Conservation (phyloP, 139 green algal species). For the Parachlorella kessleri region DNA sequence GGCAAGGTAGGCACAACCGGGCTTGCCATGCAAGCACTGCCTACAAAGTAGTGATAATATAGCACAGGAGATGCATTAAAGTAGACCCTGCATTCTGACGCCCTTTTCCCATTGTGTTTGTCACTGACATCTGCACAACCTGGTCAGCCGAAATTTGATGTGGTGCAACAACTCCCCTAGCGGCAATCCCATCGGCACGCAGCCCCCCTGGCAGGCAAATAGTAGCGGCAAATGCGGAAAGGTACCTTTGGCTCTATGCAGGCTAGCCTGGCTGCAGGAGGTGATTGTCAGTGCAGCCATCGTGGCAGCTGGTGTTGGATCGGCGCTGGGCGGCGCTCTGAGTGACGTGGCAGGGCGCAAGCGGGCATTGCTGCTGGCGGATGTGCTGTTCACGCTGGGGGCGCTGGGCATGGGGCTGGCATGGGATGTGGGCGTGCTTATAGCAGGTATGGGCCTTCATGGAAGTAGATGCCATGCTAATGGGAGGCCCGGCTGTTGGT, state of each 20-base stretch:
- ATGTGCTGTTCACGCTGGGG: conserved; percentile 55
- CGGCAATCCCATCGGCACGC: too few species aligned
- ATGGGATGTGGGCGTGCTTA: conserved; percentile 15
- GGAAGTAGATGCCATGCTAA: too few species aligned
- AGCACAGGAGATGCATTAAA: not conserved
- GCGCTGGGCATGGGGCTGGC: conserved; percentile 50
- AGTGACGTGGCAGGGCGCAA: conserved; percentile 51
- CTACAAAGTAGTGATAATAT: not conserved
- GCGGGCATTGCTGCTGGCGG: conserved; percentile 37
- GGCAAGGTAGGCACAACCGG: not conserved
- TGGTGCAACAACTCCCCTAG: too few species aligned
- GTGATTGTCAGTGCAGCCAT: conserved; percentile 58
- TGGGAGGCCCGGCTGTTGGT: too few species aligned
- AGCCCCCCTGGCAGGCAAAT: too few species aligned
- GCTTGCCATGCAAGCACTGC: not conserved
- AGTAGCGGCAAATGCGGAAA: too few species aligned
- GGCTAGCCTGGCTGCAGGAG: conserved; percentile 43
- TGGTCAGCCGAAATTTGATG: too few species aligned
- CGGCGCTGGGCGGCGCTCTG: conserved; percentile 52
- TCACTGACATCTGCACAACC: too few species aligned
- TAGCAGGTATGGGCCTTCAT: conserved; percentile 49
- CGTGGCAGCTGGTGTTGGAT: conserved; percentile 46
- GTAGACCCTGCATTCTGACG: not conserved
- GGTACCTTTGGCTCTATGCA: not conserved
- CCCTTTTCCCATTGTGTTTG: too few species aligned